Conservation (phyloP, 139 green algal genomes). For the Trebouxia sp. region DNA sequence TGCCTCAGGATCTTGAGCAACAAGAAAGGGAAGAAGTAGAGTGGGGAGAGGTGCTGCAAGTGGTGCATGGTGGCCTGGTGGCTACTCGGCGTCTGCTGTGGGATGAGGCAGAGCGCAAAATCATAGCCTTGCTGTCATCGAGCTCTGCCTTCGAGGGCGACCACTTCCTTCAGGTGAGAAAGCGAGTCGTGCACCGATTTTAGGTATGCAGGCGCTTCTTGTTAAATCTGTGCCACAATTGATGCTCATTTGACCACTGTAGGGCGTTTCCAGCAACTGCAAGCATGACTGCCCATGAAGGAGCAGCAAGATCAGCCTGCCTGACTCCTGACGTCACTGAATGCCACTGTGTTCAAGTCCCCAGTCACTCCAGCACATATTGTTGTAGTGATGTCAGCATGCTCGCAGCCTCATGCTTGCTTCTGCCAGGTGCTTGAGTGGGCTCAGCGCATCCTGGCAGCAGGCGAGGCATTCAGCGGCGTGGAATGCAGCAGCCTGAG, state of each 20-base stretch:
- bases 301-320: too few species aligned
- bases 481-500: conserved; percentile 34
- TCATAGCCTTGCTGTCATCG: conserved; percentile 41
- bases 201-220: not conserved
- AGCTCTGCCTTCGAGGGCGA: conserved; percentile 48
- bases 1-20: conserved; percentile 38
- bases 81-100: conserved; percentile 41
- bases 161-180: conserved; percentile 52
- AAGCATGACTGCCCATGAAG: too few species aligned
- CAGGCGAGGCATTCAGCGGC: conserved; percentile 50
- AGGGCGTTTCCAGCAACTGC: not conserved
- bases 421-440: conserved; percentile 47
- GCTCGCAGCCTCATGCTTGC: too few species aligned
- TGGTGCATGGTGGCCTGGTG: conserved; percentile 36
- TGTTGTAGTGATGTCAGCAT: not conserved
- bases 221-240: too few species aligned
- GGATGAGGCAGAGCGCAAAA: conserved; percentile 44
- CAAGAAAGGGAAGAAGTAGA: conserved; percentile 36
- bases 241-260: too few species aligned
- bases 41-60: conserved; percentile 44
- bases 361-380: not conserved
- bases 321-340: too few species aligned
- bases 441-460: conserved; percentile 39
- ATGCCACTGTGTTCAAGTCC: not conserved
- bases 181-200: not conserved